Evolutionary conservation across 2,329 filamentous ascomycete genomes (phyloP).

Genomic region (Xylaria sp.): DNA sequence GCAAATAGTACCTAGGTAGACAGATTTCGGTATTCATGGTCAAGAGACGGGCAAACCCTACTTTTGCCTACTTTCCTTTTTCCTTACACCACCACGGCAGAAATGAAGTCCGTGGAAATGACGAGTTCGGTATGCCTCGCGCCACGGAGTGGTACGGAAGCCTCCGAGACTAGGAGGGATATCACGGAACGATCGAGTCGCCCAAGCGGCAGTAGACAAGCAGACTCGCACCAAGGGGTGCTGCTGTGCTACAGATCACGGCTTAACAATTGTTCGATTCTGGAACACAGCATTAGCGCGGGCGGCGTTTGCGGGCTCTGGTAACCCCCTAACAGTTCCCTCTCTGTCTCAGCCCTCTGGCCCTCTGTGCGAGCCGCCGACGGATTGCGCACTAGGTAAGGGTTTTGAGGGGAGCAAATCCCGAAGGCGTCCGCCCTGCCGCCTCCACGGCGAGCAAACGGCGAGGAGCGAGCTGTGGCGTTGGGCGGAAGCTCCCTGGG

Average conservation of each 20-base stretch:
- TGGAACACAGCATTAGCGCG: background rate
- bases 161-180: background rate
- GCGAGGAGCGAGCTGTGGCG: slow-evolving; percentile 19
- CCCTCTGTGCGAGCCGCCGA: background rate
- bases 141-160: background rate
- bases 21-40: background rate
- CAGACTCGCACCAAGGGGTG: no score
- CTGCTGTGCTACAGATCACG: background rate
- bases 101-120: background rate
- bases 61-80: background rate
- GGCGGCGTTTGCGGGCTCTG: background rate
- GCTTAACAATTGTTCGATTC: background rate
- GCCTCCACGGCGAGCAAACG: slow-evolving; percentile 21
- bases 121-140: background rate
- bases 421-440: slow-evolving; percentile 15
- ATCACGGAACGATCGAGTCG: background rate
- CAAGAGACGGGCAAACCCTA: background rate
- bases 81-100: background rate
- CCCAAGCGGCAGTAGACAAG: no score
- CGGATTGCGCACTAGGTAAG: background rate
- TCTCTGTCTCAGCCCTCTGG: no score
- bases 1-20: background rate
- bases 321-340: background rate
- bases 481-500: background rate
- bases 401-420: slow-evolving; percentile 14